phyloP scores from a whole-genome alignment of 2,329 filamentous ascomycete species.

The Sclerotinia nivalis region DNA sequence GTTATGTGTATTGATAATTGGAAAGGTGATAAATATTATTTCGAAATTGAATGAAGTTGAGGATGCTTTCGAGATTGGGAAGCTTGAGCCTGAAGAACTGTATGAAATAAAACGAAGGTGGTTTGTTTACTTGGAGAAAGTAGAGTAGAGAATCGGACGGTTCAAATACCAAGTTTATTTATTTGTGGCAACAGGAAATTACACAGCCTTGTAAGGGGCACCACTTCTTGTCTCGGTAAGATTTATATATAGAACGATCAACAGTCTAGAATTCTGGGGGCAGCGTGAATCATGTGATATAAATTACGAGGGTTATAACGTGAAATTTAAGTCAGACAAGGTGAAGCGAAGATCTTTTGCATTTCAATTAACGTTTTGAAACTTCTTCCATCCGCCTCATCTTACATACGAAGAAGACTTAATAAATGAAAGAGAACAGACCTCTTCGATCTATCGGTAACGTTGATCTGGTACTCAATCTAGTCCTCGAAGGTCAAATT shows the following conservation, averaged over 20 bases:
- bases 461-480: background rate
- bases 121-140: slow-evolving; percentile 10
- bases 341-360: slow-evolving; percentile 16
- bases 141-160: slow-evolving; percentile 12
- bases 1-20: slow-evolving; percentile 2
- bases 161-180: slow-evolving; percentile 24
- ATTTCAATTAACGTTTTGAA: slow-evolving; percentile 13
- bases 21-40: background rate
- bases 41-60: background rate
- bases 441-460: slow-evolving; percentile 4
- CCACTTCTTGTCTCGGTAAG: slow-evolving; percentile 23
- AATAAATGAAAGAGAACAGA: background rate
- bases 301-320: background rate
- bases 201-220: slow-evolving; percentile 23
- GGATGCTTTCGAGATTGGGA: background rate
- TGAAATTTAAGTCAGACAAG: slow-evolving; percentile 9
- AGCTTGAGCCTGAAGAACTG: slow-evolving; percentile 2
- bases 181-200: slow-evolving; percentile 25
- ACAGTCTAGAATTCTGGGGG: slow-evolving; percentile 12
- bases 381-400: slow-evolving; percentile 16
- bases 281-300: slow-evolving; percentile 19
- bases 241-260: slow-evolving; percentile 20
- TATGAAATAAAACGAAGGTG: slow-evolving; percentile 21
- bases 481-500: slow-evolving; percentile 8
- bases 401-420: slow-evolving; percentile 12